A percentile compares a stretch with the other conserved stretches of the same genome.
phyloP scores from a whole-genome alignment of 495 filamentous ascomycete genomes.

The Aspergillus bertholletiae region DNA sequence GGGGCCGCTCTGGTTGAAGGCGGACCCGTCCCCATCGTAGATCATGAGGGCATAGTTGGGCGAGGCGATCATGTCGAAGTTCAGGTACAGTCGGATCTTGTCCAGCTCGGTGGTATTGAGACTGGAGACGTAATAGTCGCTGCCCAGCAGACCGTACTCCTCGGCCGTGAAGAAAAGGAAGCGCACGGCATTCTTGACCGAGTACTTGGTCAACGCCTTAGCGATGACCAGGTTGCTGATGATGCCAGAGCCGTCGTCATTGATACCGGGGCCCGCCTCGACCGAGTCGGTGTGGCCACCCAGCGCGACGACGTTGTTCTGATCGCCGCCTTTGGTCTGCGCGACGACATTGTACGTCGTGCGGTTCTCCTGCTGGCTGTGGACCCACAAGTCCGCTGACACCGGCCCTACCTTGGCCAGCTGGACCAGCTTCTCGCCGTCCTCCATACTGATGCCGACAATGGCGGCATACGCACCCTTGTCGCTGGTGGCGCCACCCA shows the following conservation, averaged over 20 bases:
- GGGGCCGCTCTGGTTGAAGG: constrained; percentile 60
- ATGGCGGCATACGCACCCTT: constrained; percentile 49
- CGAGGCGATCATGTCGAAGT: constrained; percentile 77
- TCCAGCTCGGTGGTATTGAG: constrained; percentile 44
- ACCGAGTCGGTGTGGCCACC: constrained; percentile 73
- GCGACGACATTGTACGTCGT: constrained; percentile 66
- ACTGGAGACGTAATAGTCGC: constrained; percentile 53
- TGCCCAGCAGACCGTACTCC: constrained; percentile 63
- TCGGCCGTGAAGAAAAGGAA: constrained; percentile 71
- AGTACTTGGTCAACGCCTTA: constrained; percentile 52
- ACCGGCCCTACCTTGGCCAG: constrained; percentile 32
- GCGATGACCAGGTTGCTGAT: constrained; percentile 64
- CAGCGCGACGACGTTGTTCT: constrained; percentile 57
- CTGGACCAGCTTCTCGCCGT: constrained; percentile 46
- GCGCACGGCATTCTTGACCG: constrained; percentile 63
- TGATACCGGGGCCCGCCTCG: constrained; percentile 58
- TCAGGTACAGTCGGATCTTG: constrained; percentile 65
- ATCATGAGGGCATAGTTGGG: constrained; percentile 67
- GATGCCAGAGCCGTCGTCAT: constrained; percentile 65
- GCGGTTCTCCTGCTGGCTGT: constrained; percentile 43
- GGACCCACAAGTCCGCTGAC: constrained; percentile 24
- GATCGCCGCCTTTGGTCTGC: constrained; percentile 60
- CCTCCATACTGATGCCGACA: constrained; percentile 48
- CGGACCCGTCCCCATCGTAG: constrained; percentile 67
- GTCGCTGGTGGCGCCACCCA: constrained; percentile 47